A percentile compares a stretch with the other conserved stretches of the same genome.
Evolutionary conservation across 2,329 filamentous ascomycete genomes (phyloP).

Genomic region (Xylariaceae sp.): DNA sequence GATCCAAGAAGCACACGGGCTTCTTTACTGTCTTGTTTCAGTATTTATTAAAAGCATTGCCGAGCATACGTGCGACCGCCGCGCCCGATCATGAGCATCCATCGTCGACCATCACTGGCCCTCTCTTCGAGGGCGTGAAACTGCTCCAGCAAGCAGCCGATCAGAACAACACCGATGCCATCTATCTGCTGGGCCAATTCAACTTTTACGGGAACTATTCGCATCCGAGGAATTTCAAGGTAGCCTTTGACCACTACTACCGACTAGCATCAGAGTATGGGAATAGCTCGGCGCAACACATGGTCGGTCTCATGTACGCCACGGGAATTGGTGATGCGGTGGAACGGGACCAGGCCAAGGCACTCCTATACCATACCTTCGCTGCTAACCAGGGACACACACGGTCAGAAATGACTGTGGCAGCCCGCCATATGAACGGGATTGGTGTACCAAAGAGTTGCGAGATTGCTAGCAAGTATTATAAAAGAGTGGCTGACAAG

Average conservation of each 20-base stretch:
- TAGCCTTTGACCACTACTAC: slow-evolving; percentile 76
- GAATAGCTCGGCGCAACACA: slow-evolving; percentile 89
- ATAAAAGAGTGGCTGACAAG: slow-evolving; percentile 90
- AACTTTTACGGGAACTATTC: slow-evolving; percentile 96
- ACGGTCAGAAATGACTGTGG: slow-evolving; percentile 88
- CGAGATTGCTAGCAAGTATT: slow-evolving; percentile 78
- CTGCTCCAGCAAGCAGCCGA: slow-evolving; percentile 49
- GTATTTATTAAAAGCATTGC: slow-evolving; percentile 44
- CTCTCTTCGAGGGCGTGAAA: slow-evolving; percentile 46
- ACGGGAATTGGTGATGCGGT: slow-evolving; percentile 82
- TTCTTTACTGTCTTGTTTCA: slow-evolving; percentile 41
- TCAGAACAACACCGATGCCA: slow-evolving; percentile 69
- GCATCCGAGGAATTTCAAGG: slow-evolving; percentile 72
- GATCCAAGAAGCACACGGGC: slow-evolving; percentile 40
- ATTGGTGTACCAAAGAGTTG: slow-evolving; percentile 84
- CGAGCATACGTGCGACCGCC: slow-evolving; percentile 44
- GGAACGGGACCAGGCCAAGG: slow-evolving; percentile 80
- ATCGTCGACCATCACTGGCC: slow-evolving; percentile 36
- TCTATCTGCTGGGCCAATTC: slow-evolving; percentile 86
- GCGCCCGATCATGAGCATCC: slow-evolving; percentile 38
- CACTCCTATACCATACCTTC: slow-evolving; percentile 90
- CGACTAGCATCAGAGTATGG: slow-evolving; percentile 70
- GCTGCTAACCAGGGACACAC: slow-evolving; percentile 79
- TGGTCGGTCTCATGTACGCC: slow-evolving; percentile 93
- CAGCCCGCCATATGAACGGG: slow-evolving; percentile 76